phyloP scores from a whole-genome alignment of 192 early-diverging fungal species.

The Entomortierella lignicola region DNA sequence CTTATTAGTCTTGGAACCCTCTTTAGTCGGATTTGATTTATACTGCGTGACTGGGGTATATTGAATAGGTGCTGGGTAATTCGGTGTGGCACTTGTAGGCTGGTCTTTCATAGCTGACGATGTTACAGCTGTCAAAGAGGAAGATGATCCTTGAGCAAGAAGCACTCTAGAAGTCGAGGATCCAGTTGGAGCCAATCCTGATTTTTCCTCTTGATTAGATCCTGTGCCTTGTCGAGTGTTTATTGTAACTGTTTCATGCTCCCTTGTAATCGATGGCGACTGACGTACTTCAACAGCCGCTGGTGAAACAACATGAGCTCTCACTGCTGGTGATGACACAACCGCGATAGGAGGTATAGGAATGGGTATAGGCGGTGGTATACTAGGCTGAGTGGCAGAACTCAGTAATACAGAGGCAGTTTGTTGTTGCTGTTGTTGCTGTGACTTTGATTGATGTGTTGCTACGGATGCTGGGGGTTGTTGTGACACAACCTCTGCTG shows the following conservation, averaged over 20 bases:
- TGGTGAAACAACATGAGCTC: constrained; percentile 5
- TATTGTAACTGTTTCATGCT: background rate
- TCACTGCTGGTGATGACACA: constrained; percentile 13
- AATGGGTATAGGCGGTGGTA: constrained; percentile 18
- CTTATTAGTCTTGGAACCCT: constrained; percentile 19
- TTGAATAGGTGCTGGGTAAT: constrained; percentile 42
- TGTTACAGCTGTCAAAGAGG: constrained; percentile 15
- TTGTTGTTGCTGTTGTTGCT: background rate
- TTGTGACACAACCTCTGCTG: background rate
- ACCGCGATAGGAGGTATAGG: constrained; percentile 16
- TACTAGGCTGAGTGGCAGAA: background rate
- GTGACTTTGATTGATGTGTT: background rate
- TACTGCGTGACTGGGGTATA: constrained; percentile 52
- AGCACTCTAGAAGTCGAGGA: constrained; percentile 19
- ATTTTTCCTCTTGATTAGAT: constrained; percentile 18
- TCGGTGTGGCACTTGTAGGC: background rate
- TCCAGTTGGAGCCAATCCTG: background rate
- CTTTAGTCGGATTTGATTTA: constrained; percentile 30
- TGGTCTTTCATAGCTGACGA: constrained; percentile 2
- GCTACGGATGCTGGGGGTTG: constrained; percentile 5
- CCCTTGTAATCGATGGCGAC: constrained; percentile 15
- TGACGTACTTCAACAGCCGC: background rate
- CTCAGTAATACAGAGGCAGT: background rate
- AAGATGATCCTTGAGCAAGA: constrained; percentile 29
- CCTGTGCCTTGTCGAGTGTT: constrained; percentile 10